phyloP scores from a whole-genome alignment of 2,329 filamentous ascomycete genomes.

The Elsinoe ampelina region DNA sequence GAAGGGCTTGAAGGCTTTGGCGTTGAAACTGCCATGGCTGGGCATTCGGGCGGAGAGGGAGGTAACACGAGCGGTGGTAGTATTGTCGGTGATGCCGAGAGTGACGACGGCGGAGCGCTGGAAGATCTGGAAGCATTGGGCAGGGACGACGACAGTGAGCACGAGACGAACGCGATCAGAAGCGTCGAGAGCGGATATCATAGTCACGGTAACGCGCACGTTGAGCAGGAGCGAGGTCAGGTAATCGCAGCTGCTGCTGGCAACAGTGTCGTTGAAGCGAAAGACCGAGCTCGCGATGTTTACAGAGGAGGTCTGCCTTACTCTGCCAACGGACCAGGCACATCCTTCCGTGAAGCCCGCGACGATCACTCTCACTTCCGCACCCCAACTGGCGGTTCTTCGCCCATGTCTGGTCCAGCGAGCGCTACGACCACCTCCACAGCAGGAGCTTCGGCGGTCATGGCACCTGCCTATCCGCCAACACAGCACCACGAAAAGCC shows the following conservation, averaged over 20 bases:
- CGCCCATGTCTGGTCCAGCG: not conserved
- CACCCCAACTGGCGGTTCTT: not conserved
- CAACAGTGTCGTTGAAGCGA: not conserved
- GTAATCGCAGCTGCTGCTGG: not conserved
- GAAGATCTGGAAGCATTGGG: conserved; percentile 11
- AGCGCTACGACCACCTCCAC: not conserved
- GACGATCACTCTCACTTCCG: not conserved
- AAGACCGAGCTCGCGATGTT: not conserved
- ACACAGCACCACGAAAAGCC: not conserved
- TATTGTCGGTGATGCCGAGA: not conserved
- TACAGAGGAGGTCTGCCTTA: conserved; percentile 5
- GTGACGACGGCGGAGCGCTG: not conserved
- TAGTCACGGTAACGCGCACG: not conserved
- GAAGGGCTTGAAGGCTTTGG: conserved; percentile 24
- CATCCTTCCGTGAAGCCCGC: not conserved
- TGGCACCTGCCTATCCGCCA: not conserved
- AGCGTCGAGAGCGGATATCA: not conserved
- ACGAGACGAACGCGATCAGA: not conserved
- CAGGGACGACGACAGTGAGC: conserved; percentile 4
- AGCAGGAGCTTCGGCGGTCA: not conserved
- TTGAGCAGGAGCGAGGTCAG: conserved; percentile 6
- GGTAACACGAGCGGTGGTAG: not conserved
- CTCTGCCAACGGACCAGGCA: not conserved
- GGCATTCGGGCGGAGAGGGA: conserved; percentile 14
- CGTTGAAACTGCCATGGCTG: conserved; percentile 12